Evolutionary conservation across 1,284 basidiomycete genomes (phyloP).

Genomic region (Sporisorium sorghi): DNA sequence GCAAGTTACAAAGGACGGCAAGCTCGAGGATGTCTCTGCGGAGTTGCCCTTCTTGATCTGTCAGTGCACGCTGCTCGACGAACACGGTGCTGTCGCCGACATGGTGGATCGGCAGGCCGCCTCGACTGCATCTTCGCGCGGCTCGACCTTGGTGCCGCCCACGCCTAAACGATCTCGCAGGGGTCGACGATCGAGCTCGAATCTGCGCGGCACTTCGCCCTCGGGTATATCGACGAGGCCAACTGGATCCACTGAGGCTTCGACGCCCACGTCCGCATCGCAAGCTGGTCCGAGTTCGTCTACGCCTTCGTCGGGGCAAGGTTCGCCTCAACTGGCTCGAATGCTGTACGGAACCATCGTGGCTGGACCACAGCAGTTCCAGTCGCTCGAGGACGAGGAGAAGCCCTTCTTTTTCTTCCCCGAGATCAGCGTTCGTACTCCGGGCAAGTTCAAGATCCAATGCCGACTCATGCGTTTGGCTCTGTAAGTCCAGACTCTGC

Average conservation of each 20-base stretch:
- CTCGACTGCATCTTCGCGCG: not conserved
- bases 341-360: conserved; percentile 60
- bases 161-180: conserved; percentile 11
- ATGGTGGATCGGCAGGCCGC: conserved; percentile 21
- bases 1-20: conserved; percentile 27
- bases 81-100: conserved; percentile 37
- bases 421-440: conserved; percentile 51
- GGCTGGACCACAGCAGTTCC: conserved; percentile 35
- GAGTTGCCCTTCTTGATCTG: conserved; percentile 55
- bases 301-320: not conserved
- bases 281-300: conserved; percentile 1
- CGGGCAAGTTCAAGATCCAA: conserved; percentile 48
- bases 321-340: conserved; percentile 12
- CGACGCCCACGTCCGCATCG: not conserved
- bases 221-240: conserved; percentile 1
- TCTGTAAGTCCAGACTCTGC: conserved; percentile 28
- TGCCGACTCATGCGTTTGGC: conserved; percentile 48
- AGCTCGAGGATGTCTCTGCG: conserved; percentile 14
- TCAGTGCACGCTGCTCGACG: conserved; percentile 48
- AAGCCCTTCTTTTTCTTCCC: conserved; percentile 55
- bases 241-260: conserved; percentile 6
- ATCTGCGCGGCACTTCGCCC: conserved; percentile 18
- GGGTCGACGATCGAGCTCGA: conserved; percentile 21
- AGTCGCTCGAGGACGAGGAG: conserved; percentile 10
- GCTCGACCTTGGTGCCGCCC: conserved; percentile 9